Percentiles rank a stretch among this genome's conserved stretches.
Conservation (phyloP, 768 basidiomycete genomes). For the Termitomyces eurrhizus region DNA sequence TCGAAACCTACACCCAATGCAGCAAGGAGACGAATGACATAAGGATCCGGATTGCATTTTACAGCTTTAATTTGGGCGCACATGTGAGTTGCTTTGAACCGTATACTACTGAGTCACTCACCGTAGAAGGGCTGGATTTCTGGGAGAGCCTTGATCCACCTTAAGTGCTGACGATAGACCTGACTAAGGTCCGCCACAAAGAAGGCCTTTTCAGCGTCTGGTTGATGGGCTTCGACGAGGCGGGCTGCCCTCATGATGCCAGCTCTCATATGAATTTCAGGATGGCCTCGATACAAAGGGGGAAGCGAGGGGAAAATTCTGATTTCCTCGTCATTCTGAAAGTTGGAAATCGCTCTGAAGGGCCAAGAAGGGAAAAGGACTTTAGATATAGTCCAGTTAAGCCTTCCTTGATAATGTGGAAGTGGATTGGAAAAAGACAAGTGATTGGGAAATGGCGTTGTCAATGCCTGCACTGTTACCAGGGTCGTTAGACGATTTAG, state of each 20-base stretch:
- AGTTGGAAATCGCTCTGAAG: constrained; percentile 39
- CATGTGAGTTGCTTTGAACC: constrained; percentile 2
- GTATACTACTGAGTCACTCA: constrained; percentile 31
- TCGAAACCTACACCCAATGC: constrained; percentile 93
- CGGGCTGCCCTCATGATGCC: constrained; percentile 63
- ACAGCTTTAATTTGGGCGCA: constrained; percentile 54
- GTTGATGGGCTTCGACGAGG: constrained; percentile 45
- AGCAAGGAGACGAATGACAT: constrained; percentile 86
- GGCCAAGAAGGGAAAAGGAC: constrained; percentile 36
- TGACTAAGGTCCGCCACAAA: constrained; percentile 92
- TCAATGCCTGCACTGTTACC: constrained; percentile 53
- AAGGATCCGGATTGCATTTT: constrained; percentile 98
- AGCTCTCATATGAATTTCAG: constrained; percentile 69
- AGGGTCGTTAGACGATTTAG: constrained; percentile 27
- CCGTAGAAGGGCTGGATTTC: constrained; percentile 94
- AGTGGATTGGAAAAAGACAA: constrained; percentile 21
- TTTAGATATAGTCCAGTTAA: constrained; percentile 54
- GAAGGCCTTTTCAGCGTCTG: constrained; percentile 91
- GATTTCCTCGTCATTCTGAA: constrained; percentile 26
- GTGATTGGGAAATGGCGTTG: constrained; percentile 29
- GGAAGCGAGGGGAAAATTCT: constrained; percentile 60
- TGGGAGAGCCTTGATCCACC: constrained; percentile 76
- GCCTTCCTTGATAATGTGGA: constrained; percentile 20
- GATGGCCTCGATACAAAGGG: constrained; percentile 64
- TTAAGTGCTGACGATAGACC: constrained; percentile 79